phyloP scores from a whole-genome alignment of 1,139 yeast genomes.

The Candida buenavistaensis region DNA sequence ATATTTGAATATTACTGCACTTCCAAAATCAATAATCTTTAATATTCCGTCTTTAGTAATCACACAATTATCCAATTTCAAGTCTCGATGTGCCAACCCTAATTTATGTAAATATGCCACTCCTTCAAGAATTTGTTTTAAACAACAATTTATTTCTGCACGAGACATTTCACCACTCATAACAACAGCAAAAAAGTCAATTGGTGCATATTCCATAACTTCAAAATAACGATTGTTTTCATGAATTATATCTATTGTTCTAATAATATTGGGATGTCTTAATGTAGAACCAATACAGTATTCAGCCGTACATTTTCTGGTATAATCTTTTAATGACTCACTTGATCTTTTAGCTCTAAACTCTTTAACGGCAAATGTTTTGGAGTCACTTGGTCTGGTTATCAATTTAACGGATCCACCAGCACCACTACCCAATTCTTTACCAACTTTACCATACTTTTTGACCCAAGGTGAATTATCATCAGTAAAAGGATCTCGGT shows the following conservation, averaged over 20 bases:
- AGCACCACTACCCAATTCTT: conserved; percentile 93
- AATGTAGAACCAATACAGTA: conserved; percentile 95
- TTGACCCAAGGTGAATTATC: conserved; percentile 69
- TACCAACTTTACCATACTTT: conserved; percentile 88
- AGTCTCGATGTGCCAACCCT: conserved; percentile 94
- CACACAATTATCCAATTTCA: conserved; percentile 93
- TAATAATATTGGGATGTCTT: conserved; percentile 91
- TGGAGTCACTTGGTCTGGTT: conserved; percentile 75
- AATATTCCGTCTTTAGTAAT: conserved; percentile 82
- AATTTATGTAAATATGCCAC: conserved; percentile 79
- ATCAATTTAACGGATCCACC: conserved; percentile 94
- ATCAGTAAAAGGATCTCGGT: conserved; percentile 46
- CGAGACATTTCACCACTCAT: conserved; percentile 94
- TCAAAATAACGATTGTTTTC: conserved; percentile 87
- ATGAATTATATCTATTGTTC: conserved; percentile 87
- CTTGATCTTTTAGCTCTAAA: conserved; percentile 83
- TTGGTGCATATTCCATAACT: conserved; percentile 97
- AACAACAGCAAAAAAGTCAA: conserved; percentile 94
- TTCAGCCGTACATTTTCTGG: conserved; percentile 95
- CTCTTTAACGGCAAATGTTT: conserved; percentile 95
- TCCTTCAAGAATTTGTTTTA: conserved; percentile 83
- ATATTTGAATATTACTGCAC: conserved; percentile 90
- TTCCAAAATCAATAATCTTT: conserved; percentile 93
- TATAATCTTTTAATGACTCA: conserved; percentile 85
- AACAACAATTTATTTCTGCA: conserved; percentile 84